Evolutionary conservation across 2,329 filamentous ascomycete species (phyloP).

Genomic region (Cordyceps militaris): DNA sequence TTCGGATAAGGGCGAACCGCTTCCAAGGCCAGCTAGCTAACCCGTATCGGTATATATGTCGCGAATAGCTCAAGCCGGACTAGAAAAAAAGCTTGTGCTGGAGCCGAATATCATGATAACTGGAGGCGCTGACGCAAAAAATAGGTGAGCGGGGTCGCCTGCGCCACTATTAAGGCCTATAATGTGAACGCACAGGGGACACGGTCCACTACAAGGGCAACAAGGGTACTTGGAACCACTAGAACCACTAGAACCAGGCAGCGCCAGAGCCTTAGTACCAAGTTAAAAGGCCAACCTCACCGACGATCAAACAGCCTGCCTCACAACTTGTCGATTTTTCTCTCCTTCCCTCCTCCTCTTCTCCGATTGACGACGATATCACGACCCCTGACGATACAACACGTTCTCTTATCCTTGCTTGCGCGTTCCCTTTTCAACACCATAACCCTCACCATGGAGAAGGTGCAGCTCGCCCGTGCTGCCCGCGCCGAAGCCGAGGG

Average conservation of each 20-base stretch:
- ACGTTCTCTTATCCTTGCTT: not conserved
- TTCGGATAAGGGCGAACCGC: not conserved
- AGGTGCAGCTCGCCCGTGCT: constrained; percentile 9
- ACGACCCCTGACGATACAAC: not conserved
- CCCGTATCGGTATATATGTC: constrained; percentile 1
- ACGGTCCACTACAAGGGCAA: not conserved
- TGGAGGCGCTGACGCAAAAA: constrained; percentile 5
- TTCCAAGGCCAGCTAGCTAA: not conserved
- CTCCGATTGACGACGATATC: not conserved
- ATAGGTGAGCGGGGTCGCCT: not conserved
- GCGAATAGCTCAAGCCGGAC: not conserved
- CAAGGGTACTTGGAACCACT: not conserved
- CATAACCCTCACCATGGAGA: constrained; percentile 6
- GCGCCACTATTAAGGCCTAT: not conserved
- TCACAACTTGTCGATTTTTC: not conserved
- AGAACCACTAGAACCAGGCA: not conserved
- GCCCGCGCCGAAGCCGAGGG: constrained; percentile 6
- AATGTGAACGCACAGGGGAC: not conserved
- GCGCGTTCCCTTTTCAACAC: not conserved
- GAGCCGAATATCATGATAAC: not conserved
- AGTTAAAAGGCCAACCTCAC: not conserved
- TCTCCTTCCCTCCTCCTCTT: not conserved
- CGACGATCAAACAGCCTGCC: not conserved
- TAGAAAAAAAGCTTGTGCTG: not conserved
- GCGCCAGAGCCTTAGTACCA: not conserved